These are phyloP conservation scores for Pseudopyrenochaeta lycopersici DNA, from an alignment of 2,329 filamentous ascomycete species.

Conservation along the genomic window DNA sequence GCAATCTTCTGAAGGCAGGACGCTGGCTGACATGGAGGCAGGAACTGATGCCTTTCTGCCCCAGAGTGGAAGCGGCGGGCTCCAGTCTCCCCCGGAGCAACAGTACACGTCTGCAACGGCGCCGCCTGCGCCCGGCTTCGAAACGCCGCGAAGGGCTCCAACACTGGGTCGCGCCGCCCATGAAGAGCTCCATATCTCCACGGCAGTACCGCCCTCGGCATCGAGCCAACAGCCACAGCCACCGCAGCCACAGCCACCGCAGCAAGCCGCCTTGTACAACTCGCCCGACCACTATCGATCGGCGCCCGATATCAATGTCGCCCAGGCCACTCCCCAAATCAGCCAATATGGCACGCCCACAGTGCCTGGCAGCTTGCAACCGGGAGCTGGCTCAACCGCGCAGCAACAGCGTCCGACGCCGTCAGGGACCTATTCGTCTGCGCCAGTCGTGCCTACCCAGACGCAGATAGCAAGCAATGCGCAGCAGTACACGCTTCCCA, in stretches of 20 bases:
- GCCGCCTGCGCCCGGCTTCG: constrained; percentile 51
- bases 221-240: constrained; percentile 32
- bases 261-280: constrained; percentile 57
- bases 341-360: constrained; percentile 56
- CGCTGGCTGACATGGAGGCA: constrained; percentile 27
- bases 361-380: constrained; percentile 69
- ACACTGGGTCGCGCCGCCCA: constrained; percentile 57
- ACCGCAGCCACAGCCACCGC: constrained; percentile 36
- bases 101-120: constrained; percentile 29
- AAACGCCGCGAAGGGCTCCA: constrained; percentile 59
- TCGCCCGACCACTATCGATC: constrained; percentile 59
- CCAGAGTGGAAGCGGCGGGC: constrained; percentile 36
- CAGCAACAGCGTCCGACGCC: constrained; percentile 63
- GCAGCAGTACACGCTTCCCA: constrained; percentile 70
- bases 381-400: constrained; percentile 53
- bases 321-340: constrained; percentile 62
- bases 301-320: constrained; percentile 66
- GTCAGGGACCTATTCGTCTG: constrained; percentile 62
- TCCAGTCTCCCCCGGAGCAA: constrained; percentile 26
- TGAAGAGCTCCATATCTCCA: constrained; percentile 66
- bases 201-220: constrained; percentile 55
- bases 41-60: constrained; percentile 57
- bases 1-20: not conserved
- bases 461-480: constrained; percentile 60
- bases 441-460: constrained; percentile 66